phyloP scores from a whole-genome alignment of 1,284 basidiomycete species.

The Uromyces viciae-fabae region DNA sequence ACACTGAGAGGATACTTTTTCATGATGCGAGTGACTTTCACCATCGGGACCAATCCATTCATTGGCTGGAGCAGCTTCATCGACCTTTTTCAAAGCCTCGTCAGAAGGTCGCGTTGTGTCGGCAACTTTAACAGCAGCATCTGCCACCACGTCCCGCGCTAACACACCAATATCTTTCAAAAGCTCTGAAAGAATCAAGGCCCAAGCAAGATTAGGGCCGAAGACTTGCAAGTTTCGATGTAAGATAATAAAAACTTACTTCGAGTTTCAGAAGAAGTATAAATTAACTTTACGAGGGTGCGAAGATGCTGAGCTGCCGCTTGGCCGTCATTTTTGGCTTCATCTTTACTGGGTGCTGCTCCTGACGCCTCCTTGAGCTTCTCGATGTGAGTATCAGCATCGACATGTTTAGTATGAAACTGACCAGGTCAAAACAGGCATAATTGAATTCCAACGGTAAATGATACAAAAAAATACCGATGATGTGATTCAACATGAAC shows the following conservation, averaged over 20 bases:
- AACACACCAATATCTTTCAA: conserved; percentile 52
- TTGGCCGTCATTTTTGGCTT: conserved; percentile 43
- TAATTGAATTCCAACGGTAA: not conserved
- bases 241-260: too few species aligned
- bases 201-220: too few species aligned
- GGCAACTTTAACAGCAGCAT: conserved; percentile 71
- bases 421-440: not conserved
- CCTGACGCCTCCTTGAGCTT: conserved; percentile 41
- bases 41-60: conserved; percentile 43
- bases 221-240: too few species aligned
- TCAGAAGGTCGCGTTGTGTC: conserved; percentile 66
- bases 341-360: conserved; percentile 31
- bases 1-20: conserved; percentile 24
- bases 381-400: conserved; percentile 35
- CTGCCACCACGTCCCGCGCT: conserved; percentile 73
- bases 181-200: conserved; percentile 43
- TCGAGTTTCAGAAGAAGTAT: conserved; percentile 85
- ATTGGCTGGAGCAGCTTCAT: conserved; percentile 60
- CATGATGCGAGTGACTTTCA: conserved; percentile 13
- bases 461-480: not conserved
- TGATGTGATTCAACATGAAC: conserved; percentile 55
- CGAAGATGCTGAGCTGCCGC: conserved; percentile 76
- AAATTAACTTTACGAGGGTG: conserved; percentile 68
- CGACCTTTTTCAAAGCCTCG: conserved; percentile 65
- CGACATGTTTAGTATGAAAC: conserved; percentile 41